These are phyloP conservation scores for Cercophora sp. DNA, from an alignment of 495 filamentous ascomycete species.

Conservation along the genomic window DNA sequence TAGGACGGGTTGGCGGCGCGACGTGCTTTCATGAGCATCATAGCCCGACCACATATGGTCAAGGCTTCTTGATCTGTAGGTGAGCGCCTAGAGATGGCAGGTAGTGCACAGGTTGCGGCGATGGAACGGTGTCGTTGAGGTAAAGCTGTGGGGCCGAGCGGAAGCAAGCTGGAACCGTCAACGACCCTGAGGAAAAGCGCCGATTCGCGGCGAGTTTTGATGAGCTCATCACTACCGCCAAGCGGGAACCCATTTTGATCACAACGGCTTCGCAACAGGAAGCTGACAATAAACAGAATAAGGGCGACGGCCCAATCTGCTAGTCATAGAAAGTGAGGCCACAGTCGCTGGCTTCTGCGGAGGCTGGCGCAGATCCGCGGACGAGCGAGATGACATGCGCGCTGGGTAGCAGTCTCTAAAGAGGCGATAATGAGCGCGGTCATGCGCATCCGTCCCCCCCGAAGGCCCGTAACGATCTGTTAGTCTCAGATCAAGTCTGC, in stretches of 20 bases:
- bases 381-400: neutral
- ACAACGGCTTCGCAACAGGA: neutral
- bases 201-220: slow-evolving; percentile 6
- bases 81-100: too few species aligned
- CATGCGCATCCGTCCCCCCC: neutral
- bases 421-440: neutral
- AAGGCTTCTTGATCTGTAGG: too few species aligned
- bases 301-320: neutral
- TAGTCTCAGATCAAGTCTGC: slow-evolving; percentile 7
- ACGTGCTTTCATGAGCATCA: too few species aligned
- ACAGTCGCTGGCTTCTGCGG: neutral
- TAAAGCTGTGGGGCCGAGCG: neutral
- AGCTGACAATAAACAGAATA: neutral
- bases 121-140: neutral
- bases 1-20: neutral
- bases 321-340: neutral
- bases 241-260: neutral
- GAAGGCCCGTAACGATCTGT: neutral
- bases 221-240: neutral
- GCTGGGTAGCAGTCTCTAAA: neutral
- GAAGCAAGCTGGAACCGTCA: neutral
- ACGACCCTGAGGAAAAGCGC: slow-evolving; percentile 2
- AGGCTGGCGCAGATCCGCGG: neutral
- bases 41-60: too few species aligned
- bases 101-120: neutral